These are phyloP conservation scores for Raddia guianensis DNA, from an alignment of 176 grass and related monocot species.

Conservation along the genomic window DNA sequence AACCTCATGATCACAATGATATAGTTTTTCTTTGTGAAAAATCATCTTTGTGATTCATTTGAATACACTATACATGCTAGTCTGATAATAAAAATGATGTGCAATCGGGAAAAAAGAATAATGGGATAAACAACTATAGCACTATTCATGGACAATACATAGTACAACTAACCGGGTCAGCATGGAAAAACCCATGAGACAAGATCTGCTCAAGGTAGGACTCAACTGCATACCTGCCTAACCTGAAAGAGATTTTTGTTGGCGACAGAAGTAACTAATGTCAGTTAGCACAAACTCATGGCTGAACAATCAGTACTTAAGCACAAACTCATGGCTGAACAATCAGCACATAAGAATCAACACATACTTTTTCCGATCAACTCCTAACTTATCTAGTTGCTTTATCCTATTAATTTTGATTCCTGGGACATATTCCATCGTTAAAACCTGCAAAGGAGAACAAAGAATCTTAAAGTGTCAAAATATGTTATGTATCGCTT, in stretches of 20 bases:
- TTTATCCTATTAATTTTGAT: constrained; percentile 99
- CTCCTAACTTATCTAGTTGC: constrained; percentile 92
- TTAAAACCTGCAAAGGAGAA: constrained; percentile 72
- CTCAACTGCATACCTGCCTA: constrained; percentile 94
- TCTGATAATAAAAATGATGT: background rate
- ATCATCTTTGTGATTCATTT: constrained; percentile 21
- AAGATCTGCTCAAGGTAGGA: constrained; percentile 98
- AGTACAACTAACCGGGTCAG: constrained; percentile 79
- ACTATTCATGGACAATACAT: constrained; percentile 10
- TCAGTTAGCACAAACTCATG: constrained; percentile 38
- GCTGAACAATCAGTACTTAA: background rate
- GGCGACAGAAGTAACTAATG: constrained; percentile 31
- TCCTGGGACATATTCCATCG: constrained; percentile 98
- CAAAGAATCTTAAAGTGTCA: constrained; percentile 6
- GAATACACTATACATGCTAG: constrained; percentile 25
- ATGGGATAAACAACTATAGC: constrained; percentile 4
- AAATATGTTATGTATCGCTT: constrained; percentile 14
- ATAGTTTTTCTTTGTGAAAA: constrained; percentile 20
- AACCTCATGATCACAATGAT: constrained; percentile 24
- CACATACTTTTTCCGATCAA: constrained; percentile 88
- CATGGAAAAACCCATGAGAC: constrained; percentile 99
- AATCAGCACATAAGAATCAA: constrained; percentile 21
- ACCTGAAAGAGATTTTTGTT: constrained; percentile 53
- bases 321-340: background rate
- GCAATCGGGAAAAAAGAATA: constrained; percentile 5